Conservation (phyloP, 768 basidiomycete species). For the Phlegmacium glaucopus region DNA sequence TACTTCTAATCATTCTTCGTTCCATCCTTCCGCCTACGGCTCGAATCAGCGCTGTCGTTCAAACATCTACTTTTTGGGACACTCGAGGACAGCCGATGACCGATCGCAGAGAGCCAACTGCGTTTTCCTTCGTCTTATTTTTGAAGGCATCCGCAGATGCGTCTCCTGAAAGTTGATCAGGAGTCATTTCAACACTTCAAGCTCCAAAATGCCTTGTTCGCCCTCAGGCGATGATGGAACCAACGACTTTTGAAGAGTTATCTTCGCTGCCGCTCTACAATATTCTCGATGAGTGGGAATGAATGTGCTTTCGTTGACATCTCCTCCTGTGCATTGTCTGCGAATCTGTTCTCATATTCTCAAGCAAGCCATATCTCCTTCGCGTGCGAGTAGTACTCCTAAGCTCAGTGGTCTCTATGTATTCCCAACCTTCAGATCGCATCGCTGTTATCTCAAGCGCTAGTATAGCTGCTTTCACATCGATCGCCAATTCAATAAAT, state of each 20-base stretch:
- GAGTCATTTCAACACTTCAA: conserved; percentile 63
- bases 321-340: conserved; percentile 64
- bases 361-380: conserved; percentile 62
- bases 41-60: conserved; percentile 74
- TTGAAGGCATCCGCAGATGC: conserved; percentile 75
- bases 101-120: conserved; percentile 58
- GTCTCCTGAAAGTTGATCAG: conserved; percentile 38
- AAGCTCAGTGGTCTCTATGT: conserved; percentile 9
- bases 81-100: conserved; percentile 54
- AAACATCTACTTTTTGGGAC: conserved; percentile 68
- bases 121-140: conserved; percentile 92
- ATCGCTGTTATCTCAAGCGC: conserved; percentile 61
- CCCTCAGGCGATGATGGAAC: conserved; percentile 73
- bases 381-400: conserved; percentile 53
- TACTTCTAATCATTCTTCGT: conserved; percentile 69
- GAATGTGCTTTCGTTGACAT: conserved; percentile 39
- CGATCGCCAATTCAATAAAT: conserved; percentile 56
- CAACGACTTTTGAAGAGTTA: conserved; percentile 81
- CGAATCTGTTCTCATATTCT: conserved; percentile 81
- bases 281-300: conserved; percentile 16
- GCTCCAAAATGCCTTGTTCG: conserved; percentile 78
- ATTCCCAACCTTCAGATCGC: conserved; percentile 43
- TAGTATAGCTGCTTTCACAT: conserved; percentile 58
- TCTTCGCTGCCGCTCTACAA: conserved; percentile 46
- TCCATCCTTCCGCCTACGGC: conserved; percentile 55